A percentile compares a stretch with the other conserved stretches of the same genome.
Evolutionary conservation across 371 early-diverging fungal genomes (phyloP).

Genomic region (Mucor saturninus): DNA sequence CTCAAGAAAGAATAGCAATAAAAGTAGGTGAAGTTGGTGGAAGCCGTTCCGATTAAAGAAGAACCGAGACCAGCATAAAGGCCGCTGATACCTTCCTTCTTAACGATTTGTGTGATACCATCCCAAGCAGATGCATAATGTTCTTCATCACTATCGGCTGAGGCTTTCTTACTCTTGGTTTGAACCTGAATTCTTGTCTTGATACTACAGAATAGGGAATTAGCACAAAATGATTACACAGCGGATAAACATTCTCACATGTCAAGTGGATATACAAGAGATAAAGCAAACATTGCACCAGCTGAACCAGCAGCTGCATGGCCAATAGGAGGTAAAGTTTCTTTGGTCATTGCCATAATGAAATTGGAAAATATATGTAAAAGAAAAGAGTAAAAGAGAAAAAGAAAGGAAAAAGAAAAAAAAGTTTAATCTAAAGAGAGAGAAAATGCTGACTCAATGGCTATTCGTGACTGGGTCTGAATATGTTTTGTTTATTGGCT

Average conservation of each 20-base stretch:
- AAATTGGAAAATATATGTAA: neutral
- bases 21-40: conserved; percentile 93
- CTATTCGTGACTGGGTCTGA: conserved; percentile 4
- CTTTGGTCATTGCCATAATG: conserved; percentile 58
- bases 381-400: neutral
- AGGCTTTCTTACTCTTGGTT: conserved; percentile 46
- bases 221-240: neutral
- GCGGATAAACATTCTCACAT: conserved; percentile 66
- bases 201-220: conserved; percentile 58
- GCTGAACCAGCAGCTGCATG: conserved; percentile 93
- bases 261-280: conserved; percentile 93
- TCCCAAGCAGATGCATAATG: conserved; percentile 75
- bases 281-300: conserved; percentile 90
- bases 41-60: conserved; percentile 86
- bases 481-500: conserved; percentile 1
- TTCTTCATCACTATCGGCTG: conserved; percentile 36
- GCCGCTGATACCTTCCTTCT: conserved; percentile 87
- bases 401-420: neutral
- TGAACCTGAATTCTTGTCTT: conserved; percentile 95
- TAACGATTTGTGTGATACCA: conserved; percentile 82
- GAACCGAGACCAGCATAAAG: conserved; percentile 92
- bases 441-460: conserved; percentile 1
- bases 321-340: conserved; percentile 79
- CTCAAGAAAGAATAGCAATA: conserved; percentile 90
- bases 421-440: neutral